Percentiles rank a stretch among this genome's conserved stretches.
Evolutionary conservation across 2,329 filamentous ascomycete species (phyloP).

Genomic region (Phaeomoniella chlamydospora): DNA sequence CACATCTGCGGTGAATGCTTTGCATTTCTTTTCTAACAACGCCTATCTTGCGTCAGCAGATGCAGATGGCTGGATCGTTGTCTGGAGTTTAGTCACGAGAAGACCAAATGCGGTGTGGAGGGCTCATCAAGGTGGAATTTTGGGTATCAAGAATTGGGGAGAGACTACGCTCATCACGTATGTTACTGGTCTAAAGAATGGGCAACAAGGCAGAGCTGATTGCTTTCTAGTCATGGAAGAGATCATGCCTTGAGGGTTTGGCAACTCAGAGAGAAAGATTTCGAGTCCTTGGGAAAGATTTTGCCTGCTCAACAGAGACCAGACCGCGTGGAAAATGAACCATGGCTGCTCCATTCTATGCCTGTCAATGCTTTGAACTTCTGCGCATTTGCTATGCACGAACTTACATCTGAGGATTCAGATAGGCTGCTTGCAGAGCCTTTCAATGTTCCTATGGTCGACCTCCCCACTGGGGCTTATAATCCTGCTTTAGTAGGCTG

Average conservation of each 20-base stretch:
- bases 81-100: conserved; percentile 76
- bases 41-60: conserved; percentile 72
- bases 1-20: conserved; percentile 60
- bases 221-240: conserved; percentile 60
- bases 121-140: conserved; percentile 63
- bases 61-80: conserved; percentile 73
- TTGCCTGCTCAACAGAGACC: conserved; percentile 53
- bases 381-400: conserved; percentile 62
- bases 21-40: conserved; percentile 60
- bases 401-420: conserved; percentile 17
- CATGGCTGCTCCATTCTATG: conserved; percentile 75
- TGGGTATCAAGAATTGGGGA: conserved; percentile 61
- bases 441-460: conserved; percentile 3
- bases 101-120: conserved; percentile 74
- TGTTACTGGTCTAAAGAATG: conserved; percentile 19
- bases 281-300: conserved; percentile 40
- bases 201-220: conserved; percentile 6
- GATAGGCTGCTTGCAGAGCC: conserved; percentile 6
- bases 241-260: conserved; percentile 80
- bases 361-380: conserved; percentile 92
- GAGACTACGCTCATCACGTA: conserved; percentile 70
- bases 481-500: conserved; percentile 54
- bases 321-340: conserved; percentile 39
- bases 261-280: conserved; percentile 55
- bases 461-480: not conserved